Conservation (phyloP, 805 yeast genomes). For the Metschnikowia matae region DNA sequence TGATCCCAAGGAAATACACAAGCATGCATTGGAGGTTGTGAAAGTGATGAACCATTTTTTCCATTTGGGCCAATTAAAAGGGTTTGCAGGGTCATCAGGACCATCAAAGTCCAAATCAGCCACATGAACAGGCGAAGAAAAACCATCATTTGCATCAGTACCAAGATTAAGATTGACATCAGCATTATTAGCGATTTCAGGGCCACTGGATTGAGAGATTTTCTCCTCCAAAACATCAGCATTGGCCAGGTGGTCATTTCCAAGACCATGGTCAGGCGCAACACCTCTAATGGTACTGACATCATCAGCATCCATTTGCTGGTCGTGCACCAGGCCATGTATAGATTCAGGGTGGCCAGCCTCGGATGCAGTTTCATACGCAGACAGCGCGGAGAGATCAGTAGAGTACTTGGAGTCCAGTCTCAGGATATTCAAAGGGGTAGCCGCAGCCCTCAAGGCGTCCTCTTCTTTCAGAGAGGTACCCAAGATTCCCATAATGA, state of each 20-base stretch:
- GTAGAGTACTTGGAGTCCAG: slow-evolving; percentile 16
- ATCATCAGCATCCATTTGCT: slow-evolving; percentile 8
- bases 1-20: slow-evolving; percentile 71
- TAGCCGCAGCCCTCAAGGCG: slow-evolving; percentile 25
- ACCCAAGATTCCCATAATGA: slow-evolving; percentile 34
- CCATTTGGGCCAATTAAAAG: slow-evolving; percentile 62
- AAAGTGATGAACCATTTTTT: slow-evolving; percentile 64
- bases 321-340: neutral
- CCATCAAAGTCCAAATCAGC: slow-evolving; percentile 52
- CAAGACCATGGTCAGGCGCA: neutral
- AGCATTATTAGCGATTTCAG: neutral
- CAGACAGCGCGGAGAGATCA: slow-evolving; percentile 23
- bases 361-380: slow-evolving; percentile 31
- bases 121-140: neutral
- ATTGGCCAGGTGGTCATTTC: neutral
- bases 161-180: neutral
- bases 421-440: slow-evolving; percentile 1
- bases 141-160: neutral
- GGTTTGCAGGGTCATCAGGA: slow-evolving; percentile 59
- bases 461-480: slow-evolving; percentile 29
- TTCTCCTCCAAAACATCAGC: slow-evolving; percentile 8
- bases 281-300: slow-evolving; percentile 11
- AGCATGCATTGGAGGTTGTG: slow-evolving; percentile 56
- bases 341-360: slow-evolving; percentile 17
- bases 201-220: slow-evolving; percentile 4